Evolutionary conservation across 352 stramenopile species (phyloP), one percentile per base, ranked within the genome.

Genomic region (Nothophytophthora sp.): DNA sequence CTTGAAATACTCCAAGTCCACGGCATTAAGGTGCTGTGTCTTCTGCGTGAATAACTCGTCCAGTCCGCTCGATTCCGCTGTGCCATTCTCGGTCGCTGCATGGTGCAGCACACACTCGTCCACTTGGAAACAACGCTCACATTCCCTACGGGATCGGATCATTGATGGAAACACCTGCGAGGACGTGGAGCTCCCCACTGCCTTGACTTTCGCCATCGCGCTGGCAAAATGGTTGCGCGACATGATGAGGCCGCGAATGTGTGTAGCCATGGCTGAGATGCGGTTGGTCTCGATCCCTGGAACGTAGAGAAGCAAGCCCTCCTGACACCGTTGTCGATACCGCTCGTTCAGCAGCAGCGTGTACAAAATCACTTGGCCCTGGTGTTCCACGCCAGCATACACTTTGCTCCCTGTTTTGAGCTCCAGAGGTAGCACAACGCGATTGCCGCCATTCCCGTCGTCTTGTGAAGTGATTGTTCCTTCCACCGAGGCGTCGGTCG

Each of bases 351-450:
- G 50, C 25, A 97, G 56, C 19, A 97, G 55, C 5, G 81, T 95
- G 38, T 97, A 96, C 30, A 96, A 40, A 27, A 96, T 92, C 12
- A 97, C 86, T 81, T 97, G 88, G 10, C 80, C 87, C 35, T 83
- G 67, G 44, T 95, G 81, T 20, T 92, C 70, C 7, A 72, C 55
- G 7, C 64, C 59, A 13, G 49, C 50, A 36, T 81, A 87, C 29
- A 52, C 52, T 45, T 89, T 86, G 39, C 77, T 95, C 10, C 89
- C 89, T 15, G 88, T 97, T 61, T 97, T 97, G 9, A 97, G 67
- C 44, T 97, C 88, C 7, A 97, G 23, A 13, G 84, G 79, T 3
- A 90, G 18, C n/a, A 92, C 67, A 13, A 65, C 40, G 20, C 45
- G 52, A 13, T 20, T n/a, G 1, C 25, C 43, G 35, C n/a, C n/a